Base-by-base conservation (phyloP, 2,329 filamentous ascomycete genomes). In the Microdochium bolleyi region DNA sequence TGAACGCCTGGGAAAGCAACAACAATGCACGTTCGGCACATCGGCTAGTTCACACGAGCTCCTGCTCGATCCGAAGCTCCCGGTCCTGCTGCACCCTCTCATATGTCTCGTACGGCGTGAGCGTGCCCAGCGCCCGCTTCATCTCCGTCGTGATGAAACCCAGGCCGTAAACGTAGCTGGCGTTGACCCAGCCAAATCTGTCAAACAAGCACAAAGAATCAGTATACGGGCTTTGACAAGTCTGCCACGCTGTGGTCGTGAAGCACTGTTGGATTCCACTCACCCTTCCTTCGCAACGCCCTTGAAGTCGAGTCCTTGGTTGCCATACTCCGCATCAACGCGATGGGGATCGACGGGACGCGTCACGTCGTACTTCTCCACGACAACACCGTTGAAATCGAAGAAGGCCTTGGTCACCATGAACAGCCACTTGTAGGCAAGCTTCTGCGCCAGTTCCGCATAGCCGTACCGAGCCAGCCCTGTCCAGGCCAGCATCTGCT, bases 331-430 rank as follows among this genome's bases (percentile, higher is more conserved):
- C 54, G 92, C 94, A 69, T 95, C 90, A 13, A 97, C 94, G 56
- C 88, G 86, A 71, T 97, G 94, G 37, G 94, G 92, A 63, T 96
- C 92, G 53, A 92, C 84, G 4, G 88, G 85, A 53, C 89, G 78
- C 21, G 92, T 97, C 55, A 99, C 94, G 70, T 99, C 89, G 73
- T 99, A 99, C 74, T 99, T 99, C 72, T 99, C 94, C 5, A 97
- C 94, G 1, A 99, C 92, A 9, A 96, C 91, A 38, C 94, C 94
- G 66, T 97, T 97, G 77, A 92, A 97, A 69, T 99, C 92, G 55
- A 96, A 92, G 73, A 97, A 97, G 0, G 94, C 92, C 72, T 95
- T 96, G 54, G 90, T 96, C 63, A 96, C 91, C 92, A 97, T 97
- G 68, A 92, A 95, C 51, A 96, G 74, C 94, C 94, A 99, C 70